Base-by-base conservation (phyloP, 306 rosid species). In the Lathyrus aphaca region DNA sequence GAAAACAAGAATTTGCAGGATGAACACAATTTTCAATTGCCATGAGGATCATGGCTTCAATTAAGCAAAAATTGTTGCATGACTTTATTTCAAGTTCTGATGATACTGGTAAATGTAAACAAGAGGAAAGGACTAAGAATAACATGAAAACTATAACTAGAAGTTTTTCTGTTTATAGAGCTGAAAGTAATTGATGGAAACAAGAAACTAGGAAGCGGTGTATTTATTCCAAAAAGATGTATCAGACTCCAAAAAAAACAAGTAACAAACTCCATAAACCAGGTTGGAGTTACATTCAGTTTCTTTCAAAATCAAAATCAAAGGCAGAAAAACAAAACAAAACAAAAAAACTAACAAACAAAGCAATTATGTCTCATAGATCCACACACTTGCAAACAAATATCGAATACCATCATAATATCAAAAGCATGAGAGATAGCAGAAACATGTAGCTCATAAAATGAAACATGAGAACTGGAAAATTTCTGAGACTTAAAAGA, bases 311-410 rank as follows among this genome's bases (percentile, higher is more conserved):
- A 23, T 42, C 53, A 63, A 63, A 63, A 13, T 12, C 7, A 63
- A 40, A 21, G 19, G 39, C 16, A 40, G 6, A 18, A 38, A 39
- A 62, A 40, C 3, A 18, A 38, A 39, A 62, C 64, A 57, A 57
- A 58, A 58, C 64, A 39, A 62, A 13, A 1, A 4, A 40, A 40
- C 11, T 19, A 12, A 12, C 7, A 63, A 40, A 10, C n/a, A 19
- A 17, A 40, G 35, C 35, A 64, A 7, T 40, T 42, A 64, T 64
- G 68, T 42, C 53, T 13, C 18, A 40, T 25, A 62, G 85, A 68
- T 77, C 42, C 79, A 62, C 85, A 81, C 76, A 61, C 60, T 76
- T 55, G 74, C 72, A 65, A 43, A 21, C 71, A 30, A 48, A 72
- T 74, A 79, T 79, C 39, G 73, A 74, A 67, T 67, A 39, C 78